These are phyloP conservation scores for Epichloe sylvatica DNA, from an alignment of 2,329 filamentous ascomycete genomes.

Conservation along the genomic window DNA sequence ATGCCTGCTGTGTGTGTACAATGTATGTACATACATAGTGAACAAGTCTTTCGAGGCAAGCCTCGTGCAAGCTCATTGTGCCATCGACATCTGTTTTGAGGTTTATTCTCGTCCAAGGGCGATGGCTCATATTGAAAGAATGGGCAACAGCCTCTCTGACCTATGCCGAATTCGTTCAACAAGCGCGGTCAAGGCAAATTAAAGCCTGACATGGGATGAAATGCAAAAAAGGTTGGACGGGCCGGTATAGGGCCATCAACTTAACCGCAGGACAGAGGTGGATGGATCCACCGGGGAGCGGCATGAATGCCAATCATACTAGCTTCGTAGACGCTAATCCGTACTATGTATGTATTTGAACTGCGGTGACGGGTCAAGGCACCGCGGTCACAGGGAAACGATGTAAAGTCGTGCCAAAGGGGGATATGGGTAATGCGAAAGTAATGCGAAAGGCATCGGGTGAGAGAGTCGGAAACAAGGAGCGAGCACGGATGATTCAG, in stretches of 20 bases:
- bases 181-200: not conserved
- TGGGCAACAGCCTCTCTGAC: not conserved
- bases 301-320: slow-evolving; percentile 4
- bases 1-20: not conserved
- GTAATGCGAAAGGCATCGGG: not conserved
- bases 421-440: not conserved
- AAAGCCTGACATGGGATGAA: slow-evolving; percentile 4
- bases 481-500: slow-evolving; percentile 5
- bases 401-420: not conserved
- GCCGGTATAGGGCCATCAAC: not conserved
- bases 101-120: no score
- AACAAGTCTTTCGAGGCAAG: not conserved
- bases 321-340: not conserved
- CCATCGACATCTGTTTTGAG: not conserved
- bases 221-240: not conserved
- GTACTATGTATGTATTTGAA: not conserved
- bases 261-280: not conserved
- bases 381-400: not conserved
- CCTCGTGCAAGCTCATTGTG: not conserved
- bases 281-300: slow-evolving; percentile 3
- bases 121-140: not conserved
- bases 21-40: no score
- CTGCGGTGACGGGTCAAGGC: not conserved
- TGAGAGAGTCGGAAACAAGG: not conserved
- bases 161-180: not conserved